Percentiles rank a stretch among this genome's conserved stretches.
These are phyloP conservation scores for Suillus spraguei DNA, from an alignment of 768 basidiomycete species.

Conservation along the genomic window DNA sequence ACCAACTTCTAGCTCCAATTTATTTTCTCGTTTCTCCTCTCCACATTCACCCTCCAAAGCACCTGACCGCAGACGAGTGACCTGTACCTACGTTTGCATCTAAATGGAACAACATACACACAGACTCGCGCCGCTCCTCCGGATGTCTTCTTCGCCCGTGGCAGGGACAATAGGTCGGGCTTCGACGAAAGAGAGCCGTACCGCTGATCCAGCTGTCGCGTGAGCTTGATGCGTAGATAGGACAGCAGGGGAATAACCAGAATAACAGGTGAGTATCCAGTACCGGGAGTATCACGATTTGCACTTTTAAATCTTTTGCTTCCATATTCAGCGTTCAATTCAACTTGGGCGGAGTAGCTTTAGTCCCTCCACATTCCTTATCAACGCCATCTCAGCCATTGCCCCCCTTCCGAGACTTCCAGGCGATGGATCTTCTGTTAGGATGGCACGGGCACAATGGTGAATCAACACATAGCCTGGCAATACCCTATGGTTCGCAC, in stretches of 20 bases:
- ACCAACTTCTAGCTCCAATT: no score
- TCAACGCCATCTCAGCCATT: background rate
- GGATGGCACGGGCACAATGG: background rate
- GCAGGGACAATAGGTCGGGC: background rate
- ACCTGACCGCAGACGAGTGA: no score
- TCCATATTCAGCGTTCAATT: no score
- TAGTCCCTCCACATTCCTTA: background rate
- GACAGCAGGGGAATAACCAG: background rate
- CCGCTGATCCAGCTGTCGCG: background rate
- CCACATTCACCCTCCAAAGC: no score
- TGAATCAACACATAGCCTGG: background rate
- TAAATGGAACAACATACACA: no score
- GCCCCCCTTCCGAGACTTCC: no score
- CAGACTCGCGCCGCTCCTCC: background rate
- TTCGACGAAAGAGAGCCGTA: background rate
- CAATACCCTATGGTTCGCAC: no score
- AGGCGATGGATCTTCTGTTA: background rate
- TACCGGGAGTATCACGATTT: background rate
- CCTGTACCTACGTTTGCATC: no score
- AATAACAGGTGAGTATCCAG: background rate
- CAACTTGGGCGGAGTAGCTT: no score
- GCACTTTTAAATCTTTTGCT: no score
- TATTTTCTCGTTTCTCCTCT: no score
- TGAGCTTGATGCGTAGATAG: background rate
- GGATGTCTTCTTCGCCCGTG: no score